phyloP scores from a whole-genome alignment of 176 grass and related monocot genomes.

The Carex cristatella region DNA sequence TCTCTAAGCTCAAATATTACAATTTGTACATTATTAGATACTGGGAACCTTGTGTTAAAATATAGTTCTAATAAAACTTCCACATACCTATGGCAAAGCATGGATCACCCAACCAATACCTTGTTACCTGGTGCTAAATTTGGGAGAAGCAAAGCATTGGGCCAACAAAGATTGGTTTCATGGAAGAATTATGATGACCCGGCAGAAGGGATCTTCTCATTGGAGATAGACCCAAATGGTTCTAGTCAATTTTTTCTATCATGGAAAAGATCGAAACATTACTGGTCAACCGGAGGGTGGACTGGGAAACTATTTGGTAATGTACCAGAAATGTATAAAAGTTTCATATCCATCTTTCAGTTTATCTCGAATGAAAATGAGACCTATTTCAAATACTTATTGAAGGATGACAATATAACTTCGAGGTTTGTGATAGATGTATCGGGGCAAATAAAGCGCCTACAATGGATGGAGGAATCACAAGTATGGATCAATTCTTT shows the following conservation, averaged over 20 bases:
- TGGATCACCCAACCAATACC: constrained; percentile 29
- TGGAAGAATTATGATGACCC: constrained; percentile 30
- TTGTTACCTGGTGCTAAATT: constrained; percentile 37
- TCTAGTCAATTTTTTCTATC: not conserved
- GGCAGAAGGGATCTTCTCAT: constrained; percentile 16
- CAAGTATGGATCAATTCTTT: constrained; percentile 25
- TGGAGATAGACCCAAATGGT: constrained; percentile 14
- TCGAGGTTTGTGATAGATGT: constrained; percentile 30
- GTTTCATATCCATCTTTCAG: constrained; percentile 17
- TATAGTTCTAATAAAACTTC: constrained; percentile 8
- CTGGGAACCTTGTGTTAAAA: constrained; percentile 30
- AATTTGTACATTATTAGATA: constrained; percentile 26
- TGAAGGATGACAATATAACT: constrained; percentile 16
- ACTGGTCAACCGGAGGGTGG: constrained; percentile 26
- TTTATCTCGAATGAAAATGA: constrained; percentile 13
- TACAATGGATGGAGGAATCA: constrained; percentile 13
- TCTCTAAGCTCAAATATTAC: not conserved
- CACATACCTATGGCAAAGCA: constrained; percentile 31
- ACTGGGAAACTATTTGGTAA: constrained; percentile 20
- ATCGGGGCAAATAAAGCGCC: constrained; percentile 25
- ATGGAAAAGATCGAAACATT: constrained; percentile 29
- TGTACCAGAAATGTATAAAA: constrained; percentile 34
- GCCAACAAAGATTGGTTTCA: not conserved
- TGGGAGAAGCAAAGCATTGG: constrained; percentile 21
- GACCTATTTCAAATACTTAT: constrained; percentile 45